Base-by-base conservation (phyloP, 2,329 filamentous ascomycete species). In the Cordyceps sp. region DNA sequence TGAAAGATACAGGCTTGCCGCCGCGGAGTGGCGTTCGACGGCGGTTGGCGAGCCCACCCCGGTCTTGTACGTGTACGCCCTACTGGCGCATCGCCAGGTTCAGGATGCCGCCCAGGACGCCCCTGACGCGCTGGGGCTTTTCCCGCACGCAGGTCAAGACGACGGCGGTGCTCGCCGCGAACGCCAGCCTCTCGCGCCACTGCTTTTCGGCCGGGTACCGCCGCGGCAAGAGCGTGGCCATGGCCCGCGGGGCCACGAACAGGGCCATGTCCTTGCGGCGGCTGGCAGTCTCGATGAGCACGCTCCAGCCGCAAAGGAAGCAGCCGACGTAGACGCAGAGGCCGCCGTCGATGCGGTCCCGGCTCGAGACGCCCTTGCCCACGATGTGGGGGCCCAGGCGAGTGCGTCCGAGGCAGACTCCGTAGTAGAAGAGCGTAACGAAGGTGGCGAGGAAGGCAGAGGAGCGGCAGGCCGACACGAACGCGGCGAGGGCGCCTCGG, bases 361-460 rank as follows among this genome's bases (percentile, higher is more conserved):
- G 54, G 17, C 56, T 46, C 2, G 49, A 42, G 1, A 50, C 51
- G 37, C 70, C 63, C 14, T 48, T 58, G n/a, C 71, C 67, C 17
- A 86, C 57, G 10, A 88, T 16, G 22, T 50, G 67, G 0, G 84
- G 84, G 0, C 83, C 83, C 6, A 90, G 37, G 10, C 80, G 66
- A 2, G 76, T 85, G 28, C 84, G 70, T 6, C 73, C 64, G 0
- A 92, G 69, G 48, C 84, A 93, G 4, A 92, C 78, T 19, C 78
- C 75, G 49, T 92, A 92, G 58, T 86, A 92, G 50, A 88, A 90
- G 10, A 85, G 57, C 1, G 72, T 62, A 40, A 92, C 78, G 51
- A 88, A 92, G 1, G 73, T 58, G 4, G 74, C 81, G 2, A 93
- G 64, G 49, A 92, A 90, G 1, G 77, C 65, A 0, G 82, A 85